Evolutionary conservation across 176 grass and related monocot species (phyloP).

Genomic region (Eleusine indica): DNA sequence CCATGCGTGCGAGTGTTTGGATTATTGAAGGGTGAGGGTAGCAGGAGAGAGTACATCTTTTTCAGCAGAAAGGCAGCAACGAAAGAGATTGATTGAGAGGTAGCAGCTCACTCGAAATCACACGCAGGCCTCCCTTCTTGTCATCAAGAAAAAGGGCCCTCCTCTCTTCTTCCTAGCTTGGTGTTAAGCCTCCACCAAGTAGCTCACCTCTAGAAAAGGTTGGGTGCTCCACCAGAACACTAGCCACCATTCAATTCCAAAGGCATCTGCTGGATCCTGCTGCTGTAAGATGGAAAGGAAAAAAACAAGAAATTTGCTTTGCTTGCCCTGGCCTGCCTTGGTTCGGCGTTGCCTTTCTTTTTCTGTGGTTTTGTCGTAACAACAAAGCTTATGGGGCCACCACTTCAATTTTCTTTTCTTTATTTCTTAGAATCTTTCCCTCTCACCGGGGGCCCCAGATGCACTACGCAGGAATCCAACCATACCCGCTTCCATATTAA

Average conservation of each 20-base stretch:
- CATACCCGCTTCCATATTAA: slow-evolving; percentile 45
- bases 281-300: slow-evolving; percentile 42
- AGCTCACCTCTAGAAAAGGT: slow-evolving; percentile 37
- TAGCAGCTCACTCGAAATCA: slow-evolving; percentile 59
- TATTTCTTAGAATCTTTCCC: slow-evolving; percentile 81
- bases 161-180: slow-evolving; percentile 40
- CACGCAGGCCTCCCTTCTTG: slow-evolving; percentile 32
- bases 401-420: slow-evolving; percentile 33
- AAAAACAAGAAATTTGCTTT: slow-evolving; percentile 46
- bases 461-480: slow-evolving; percentile 56
- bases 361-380: slow-evolving; percentile 52
- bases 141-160: slow-evolving; percentile 27
- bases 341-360: slow-evolving; percentile 38
- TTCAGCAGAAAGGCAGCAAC: slow-evolving; percentile 56
- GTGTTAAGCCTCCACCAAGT: slow-evolving; percentile 23
- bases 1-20: slow-evolving; percentile 15
- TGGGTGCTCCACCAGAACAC: slow-evolving; percentile 39
- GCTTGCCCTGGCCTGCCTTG: slow-evolving; percentile 9
- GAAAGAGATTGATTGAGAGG: slow-evolving; percentile 52
- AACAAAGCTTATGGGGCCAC: slow-evolving; percentile 51
- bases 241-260: slow-evolving; percentile 44
- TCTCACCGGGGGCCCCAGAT: slow-evolving; percentile 48
- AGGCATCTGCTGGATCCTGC: slow-evolving; percentile 47
- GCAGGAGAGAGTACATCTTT: slow-evolving; percentile 48
- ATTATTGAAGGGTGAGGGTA: slow-evolving; percentile 35